These are phyloP conservation scores for Lanmaoa rubissima DNA, from an alignment of 768 basidiomycete species.

Conservation along the genomic window DNA sequence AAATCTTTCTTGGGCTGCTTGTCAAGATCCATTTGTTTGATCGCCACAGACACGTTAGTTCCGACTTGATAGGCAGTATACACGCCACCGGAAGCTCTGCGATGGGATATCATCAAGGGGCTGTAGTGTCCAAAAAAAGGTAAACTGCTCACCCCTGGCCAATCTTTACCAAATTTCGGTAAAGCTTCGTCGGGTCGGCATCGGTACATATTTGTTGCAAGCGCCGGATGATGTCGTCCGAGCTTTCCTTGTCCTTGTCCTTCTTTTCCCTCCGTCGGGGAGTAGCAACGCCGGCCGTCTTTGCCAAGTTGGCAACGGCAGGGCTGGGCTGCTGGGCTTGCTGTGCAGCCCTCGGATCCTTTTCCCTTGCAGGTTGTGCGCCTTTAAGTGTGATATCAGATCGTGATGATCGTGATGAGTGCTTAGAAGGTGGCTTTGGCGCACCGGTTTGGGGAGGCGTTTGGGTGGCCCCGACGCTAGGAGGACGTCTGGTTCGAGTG, in stretches of 20 bases:
- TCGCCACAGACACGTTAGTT: constrained; percentile 90
- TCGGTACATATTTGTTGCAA: constrained; percentile 95
- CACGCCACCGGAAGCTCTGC: constrained; percentile 93
- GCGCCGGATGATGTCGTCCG: constrained; percentile 88
- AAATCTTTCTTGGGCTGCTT: constrained; percentile 99
- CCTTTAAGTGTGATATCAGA: constrained; percentile 56
- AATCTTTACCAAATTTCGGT: constrained; percentile 92
- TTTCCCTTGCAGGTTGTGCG: constrained; percentile 32
- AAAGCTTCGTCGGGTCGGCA: constrained; percentile 92
- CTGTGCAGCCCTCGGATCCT: constrained; percentile 34
- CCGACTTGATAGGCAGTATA: constrained; percentile 98
- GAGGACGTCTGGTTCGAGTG: constrained; percentile 59
- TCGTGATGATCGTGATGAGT: constrained; percentile 56
- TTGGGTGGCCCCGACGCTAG: constrained; percentile 33
- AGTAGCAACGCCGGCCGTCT: constrained; percentile 70
- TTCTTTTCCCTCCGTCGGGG: constrained; percentile 87
- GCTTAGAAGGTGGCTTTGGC: constrained; percentile 41
- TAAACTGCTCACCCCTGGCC: constrained; percentile 81
- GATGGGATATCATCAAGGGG: constrained; percentile 8
- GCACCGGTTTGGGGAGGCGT: constrained; percentile 32
- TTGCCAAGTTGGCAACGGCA: constrained; percentile 63
- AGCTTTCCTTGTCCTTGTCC: constrained; percentile 71
- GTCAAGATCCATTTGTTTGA: constrained; percentile 99
- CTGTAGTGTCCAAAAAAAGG: neutral
- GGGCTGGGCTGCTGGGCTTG: constrained; percentile 54